Conservation (phyloP, 345 rosid genomes). For the Turnera subulata region DNA sequence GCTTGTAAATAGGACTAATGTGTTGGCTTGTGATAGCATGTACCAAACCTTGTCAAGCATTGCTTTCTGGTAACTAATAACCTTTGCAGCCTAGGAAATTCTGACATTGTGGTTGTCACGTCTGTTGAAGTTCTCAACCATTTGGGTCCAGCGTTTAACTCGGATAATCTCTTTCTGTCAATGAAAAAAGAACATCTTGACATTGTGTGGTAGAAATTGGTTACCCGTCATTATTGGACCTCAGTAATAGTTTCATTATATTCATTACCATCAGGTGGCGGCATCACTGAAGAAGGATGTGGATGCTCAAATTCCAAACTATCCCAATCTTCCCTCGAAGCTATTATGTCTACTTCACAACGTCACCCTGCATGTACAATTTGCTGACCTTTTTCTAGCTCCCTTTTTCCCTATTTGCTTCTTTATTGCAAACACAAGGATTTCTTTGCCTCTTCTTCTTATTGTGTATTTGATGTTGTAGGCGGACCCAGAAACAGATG, state of each 20-base stretch:
- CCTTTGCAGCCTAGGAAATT: neutral
- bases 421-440: neutral
- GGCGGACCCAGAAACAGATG: slow-evolving; percentile 97
- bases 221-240: slow-evolving; percentile 1
- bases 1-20: too few species aligned
- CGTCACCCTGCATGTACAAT: slow-evolving; percentile 72
- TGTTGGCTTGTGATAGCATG: too few species aligned
- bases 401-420: neutral
- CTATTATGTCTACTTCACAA: slow-evolving; percentile 76
- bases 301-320: slow-evolving; percentile 74
- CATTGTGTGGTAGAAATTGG: slow-evolving; percentile 8
- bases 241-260: too few species aligned
- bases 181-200: slow-evolving; percentile 3
- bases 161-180: too few species aligned
- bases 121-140: neutral
- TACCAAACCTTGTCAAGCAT: too few species aligned
- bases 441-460: neutral
- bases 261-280: slow-evolving; percentile 54
- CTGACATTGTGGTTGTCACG: neutral
- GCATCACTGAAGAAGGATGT: slow-evolving; percentile 84
- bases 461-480: slow-evolving; percentile 33
- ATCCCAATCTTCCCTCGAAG: slow-evolving; percentile 88
- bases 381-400: neutral
- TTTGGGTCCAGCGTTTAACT: too few species aligned
- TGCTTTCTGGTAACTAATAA: neutral